Evolutionary conservation across 2,329 filamentous ascomycete genomes (phyloP), one percentile per base, ranked within the genome.

Genomic region (Claviceps humidiphila): DNA sequence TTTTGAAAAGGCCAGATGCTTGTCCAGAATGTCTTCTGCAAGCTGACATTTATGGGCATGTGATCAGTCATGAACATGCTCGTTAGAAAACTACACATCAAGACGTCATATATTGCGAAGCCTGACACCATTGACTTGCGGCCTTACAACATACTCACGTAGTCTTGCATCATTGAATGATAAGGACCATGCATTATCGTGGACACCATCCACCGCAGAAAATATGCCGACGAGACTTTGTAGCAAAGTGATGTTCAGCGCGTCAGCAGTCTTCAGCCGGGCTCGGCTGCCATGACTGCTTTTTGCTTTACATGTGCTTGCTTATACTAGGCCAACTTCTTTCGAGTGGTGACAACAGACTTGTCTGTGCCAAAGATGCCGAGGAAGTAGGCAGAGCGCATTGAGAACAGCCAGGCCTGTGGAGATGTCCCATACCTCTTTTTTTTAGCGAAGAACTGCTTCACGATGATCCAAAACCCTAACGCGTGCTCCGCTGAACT

Each of bases 301-400:
- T 11, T 30, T 11, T 30, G 30, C 30, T 30, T 30, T 30, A 30
- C 30, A 40, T 40, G 39, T 41, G 39, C 39, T 17, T 47, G 30
- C 30, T 34, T 34, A 34, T 34, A 34, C 59, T 51, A 68, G 26
- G 49, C 50, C 13, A 46, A 56, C 59, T 68, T 68, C 54, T 64
- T 65, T 17, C 46, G 47, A 22, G 46, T 45, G 14, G 41, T 34
- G 6, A 48, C 51, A 41, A 49, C 46, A 26, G 55, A 51, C 34
- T 55, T 61, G 56, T 74, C 71, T 5, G 71, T 66, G 3, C 80
- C 82, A 66, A 86, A 84, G 2, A 75, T 40, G 1, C 82, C 83
- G 16, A 74, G 52, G 5, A 86, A 67, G 62, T 84, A 85, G 16
- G 73, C 68, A 17, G 75, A 69, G 44, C 82, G 72, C 53, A 76